Evolutionary conservation across 2,329 filamentous ascomycete species (phyloP).

Genomic region (Botrytis hyacinthi): DNA sequence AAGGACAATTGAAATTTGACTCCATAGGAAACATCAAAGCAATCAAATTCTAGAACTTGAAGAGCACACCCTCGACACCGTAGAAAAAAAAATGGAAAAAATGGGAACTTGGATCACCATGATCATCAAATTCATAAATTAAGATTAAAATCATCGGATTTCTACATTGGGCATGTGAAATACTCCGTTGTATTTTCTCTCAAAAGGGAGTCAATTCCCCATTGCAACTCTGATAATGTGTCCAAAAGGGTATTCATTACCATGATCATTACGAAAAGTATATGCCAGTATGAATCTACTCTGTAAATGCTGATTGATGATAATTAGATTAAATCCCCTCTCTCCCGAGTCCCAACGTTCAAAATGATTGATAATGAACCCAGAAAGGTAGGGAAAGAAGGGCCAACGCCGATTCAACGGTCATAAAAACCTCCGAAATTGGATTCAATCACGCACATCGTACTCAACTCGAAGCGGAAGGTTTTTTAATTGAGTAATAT

Average conservation of each 20-base stretch:
- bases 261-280: background rate
- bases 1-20: background rate
- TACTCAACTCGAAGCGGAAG: background rate
- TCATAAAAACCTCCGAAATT: conserved; percentile 1
- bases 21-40: background rate
- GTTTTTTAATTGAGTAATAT: background rate
- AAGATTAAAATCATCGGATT: background rate
- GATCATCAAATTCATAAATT: background rate
- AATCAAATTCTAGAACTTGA: conserved; percentile 1
- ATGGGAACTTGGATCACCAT: background rate
- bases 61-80: background rate
- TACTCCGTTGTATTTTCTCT: background rate
- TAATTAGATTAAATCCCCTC: background rate
- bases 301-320: background rate
- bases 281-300: background rate
- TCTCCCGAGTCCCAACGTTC: background rate
- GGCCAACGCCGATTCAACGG: background rate
- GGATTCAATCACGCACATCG: background rate
- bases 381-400: background rate
- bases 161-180: background rate
- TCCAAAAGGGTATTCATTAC: background rate
- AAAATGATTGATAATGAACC: background rate
- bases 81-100: background rate
- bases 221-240: background rate
- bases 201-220: background rate